Evolutionary conservation across 2,329 filamentous ascomycete species (phyloP).

Genomic region (Triangularia setosa): DNA sequence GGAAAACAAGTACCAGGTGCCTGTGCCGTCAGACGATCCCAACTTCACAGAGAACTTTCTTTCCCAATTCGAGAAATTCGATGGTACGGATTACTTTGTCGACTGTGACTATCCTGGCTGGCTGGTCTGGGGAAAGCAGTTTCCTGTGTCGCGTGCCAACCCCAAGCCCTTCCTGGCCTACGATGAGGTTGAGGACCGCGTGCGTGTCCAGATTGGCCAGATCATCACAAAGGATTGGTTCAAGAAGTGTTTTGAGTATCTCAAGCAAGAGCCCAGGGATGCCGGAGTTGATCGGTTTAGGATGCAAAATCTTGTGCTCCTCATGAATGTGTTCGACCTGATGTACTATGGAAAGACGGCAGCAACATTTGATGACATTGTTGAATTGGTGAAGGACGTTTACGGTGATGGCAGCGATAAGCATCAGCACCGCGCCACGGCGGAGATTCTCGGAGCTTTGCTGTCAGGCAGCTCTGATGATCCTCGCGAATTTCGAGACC

Average conservation of each 20-base stretch:
- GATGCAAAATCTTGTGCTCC: conserved; percentile 78
- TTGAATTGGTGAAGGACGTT: conserved; percentile 70
- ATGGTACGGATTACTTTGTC: conserved; percentile 76
- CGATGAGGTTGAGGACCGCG: conserved; percentile 72
- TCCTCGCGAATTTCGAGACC: conserved; percentile 65
- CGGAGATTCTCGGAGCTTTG: conserved; percentile 86
- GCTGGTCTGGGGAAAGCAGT: conserved; percentile 89
- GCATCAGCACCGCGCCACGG: conserved; percentile 92
- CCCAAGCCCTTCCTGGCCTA: conserved; percentile 66
- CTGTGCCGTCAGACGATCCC: conserved; percentile 69
- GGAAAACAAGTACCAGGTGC: conserved; percentile 69
- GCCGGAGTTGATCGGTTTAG: conserved; percentile 78
- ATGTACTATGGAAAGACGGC: conserved; percentile 75
- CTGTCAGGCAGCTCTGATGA: conserved; percentile 78
- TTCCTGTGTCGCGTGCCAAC: conserved; percentile 73
- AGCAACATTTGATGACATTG: conserved; percentile 82
- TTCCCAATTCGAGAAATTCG: conserved; percentile 69
- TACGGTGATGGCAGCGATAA: conserved; percentile 95
- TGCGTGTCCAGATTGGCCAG: conserved; percentile 74
- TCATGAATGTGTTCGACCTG: conserved; percentile 87
- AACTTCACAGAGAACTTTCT: conserved; percentile 78
- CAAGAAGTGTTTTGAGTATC: conserved; percentile 79
- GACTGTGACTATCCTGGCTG: conserved; percentile 92
- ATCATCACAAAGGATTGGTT: conserved; percentile 84
- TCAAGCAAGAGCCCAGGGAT: conserved; percentile 95